Evolutionary conservation across 345 rosid species (phyloP).

Genomic region (Salix koriyanagi): DNA sequence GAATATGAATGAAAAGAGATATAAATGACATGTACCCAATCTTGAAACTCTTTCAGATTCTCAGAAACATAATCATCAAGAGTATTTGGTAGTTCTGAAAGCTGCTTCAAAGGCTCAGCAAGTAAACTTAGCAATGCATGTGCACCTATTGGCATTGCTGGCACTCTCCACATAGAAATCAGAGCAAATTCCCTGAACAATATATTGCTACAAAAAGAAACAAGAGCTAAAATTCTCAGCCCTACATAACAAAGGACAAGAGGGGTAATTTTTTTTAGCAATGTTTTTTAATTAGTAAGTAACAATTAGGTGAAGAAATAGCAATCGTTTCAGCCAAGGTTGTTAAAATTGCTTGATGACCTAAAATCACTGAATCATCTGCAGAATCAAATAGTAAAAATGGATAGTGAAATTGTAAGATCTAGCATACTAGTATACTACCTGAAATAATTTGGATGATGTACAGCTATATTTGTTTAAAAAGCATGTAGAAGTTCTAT

Average conservation of each 20-base stretch:
- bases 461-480: no score
- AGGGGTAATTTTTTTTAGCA: neutral
- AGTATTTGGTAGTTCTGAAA: slow-evolving; percentile 59
- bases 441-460: no score
- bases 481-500: no score
- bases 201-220: slow-evolving; percentile 58
- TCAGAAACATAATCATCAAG: slow-evolving; percentile 62
- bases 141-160: slow-evolving; percentile 94
- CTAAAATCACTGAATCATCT: no score
- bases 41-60: slow-evolving; percentile 82
- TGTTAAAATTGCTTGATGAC: no score
- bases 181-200: slow-evolving; percentile 91
- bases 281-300: neutral
- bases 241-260: neutral
- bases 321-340: no score
- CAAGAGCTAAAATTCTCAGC: slow-evolving; percentile 1
- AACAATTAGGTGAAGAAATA: no score
- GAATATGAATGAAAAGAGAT: neutral
- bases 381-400: no score
- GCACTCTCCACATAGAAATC: slow-evolving; percentile 98
- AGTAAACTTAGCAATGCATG: slow-evolving; percentile 82
- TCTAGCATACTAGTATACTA: no score
- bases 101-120: slow-evolving; percentile 98
- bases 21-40: slow-evolving; percentile 60
- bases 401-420: no score